Base-by-base conservation (phyloP, 495 filamentous ascomycete genomes). In the Chaetomium tenue region DNA sequence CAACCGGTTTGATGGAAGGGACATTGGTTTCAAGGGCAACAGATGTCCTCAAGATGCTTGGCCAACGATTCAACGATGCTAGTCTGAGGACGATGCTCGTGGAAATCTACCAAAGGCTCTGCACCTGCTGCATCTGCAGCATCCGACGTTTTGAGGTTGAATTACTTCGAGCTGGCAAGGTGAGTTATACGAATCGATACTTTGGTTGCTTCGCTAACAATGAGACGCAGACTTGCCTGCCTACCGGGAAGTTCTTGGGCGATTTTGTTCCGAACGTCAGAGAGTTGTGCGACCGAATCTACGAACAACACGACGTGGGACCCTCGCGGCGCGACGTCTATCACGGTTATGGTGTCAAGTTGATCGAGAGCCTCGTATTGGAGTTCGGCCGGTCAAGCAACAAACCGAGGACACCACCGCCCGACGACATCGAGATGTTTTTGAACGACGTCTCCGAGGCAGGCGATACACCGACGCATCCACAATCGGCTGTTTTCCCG, bases 131-230 rank as follows among this genome's bases (percentile, higher is more conserved):
- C 16, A 74, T 79, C 46, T 68, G 58, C 18, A 78, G 73, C 8
- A 69, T 76, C 58, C 72, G 80, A 50, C 75, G 73, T 55, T 57
- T 77, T 18, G 80, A 82, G 69, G 71, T 82, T 8, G 79, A 80
- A 51, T 62, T 82, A 9, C 73, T 82, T 22, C 71, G 73, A 54
- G 76, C 75, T 20, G 80, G 80, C 56, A 81, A 74, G 72, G 78
- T 80, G 63, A 52, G 74, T 65, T 18, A 4, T n/a, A 8, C n/a
- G 16, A 11, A 4, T 11, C 58, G 18, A 16, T 20, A 0, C 16
- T 23, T 13, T 7, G 16, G n/a, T 9, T 39, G 23, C 30, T 9
- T 22, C 16, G 42, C 71, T 77, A 61, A 77, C 63, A 37, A 37
- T 37, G 33, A 48, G 28, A 22, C 9, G 33, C 58, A 81, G 79